A percentile compares a stretch with the other conserved stretches of the same genome.
These are phyloP conservation scores for Picochlorum sp. DNA, from an alignment of 139 green algal genomes.

Conservation along the genomic window DNA sequence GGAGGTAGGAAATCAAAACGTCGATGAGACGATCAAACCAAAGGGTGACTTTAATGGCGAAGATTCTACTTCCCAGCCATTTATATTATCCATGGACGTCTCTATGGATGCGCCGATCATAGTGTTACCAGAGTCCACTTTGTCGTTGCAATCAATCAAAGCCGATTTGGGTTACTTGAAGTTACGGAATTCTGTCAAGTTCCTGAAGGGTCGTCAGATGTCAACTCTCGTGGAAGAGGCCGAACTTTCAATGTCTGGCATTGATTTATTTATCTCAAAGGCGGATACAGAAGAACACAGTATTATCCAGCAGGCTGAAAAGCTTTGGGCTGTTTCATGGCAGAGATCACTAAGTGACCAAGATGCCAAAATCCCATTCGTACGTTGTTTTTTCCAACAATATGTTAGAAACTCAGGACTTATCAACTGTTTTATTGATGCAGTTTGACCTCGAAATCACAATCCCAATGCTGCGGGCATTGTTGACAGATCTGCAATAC, in stretches of 20 bases:
- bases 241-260: conserved; percentile 29
- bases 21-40: background rate
- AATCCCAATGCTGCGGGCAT: conserved; percentile 41
- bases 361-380: too few relatives aligned
- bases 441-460: conserved; percentile 38
- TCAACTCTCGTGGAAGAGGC: conserved; percentile 26
- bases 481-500: conserved; percentile 63
- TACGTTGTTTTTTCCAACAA: too few relatives aligned
- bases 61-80: too few relatives aligned
- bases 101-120: conserved; percentile 62
- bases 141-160: too few relatives aligned
- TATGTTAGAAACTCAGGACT: too few relatives aligned
- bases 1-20: background rate
- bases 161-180: conserved; percentile 63
- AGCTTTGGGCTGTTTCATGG: conserved; percentile 20
- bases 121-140: conserved; percentile 51
- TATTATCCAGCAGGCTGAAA: conserved; percentile 38
- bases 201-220: too few relatives aligned
- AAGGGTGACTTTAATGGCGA: too few relatives aligned
- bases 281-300: conserved; percentile 30
- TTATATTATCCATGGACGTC: conserved; percentile 66
- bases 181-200: conserved; percentile 13
- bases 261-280: conserved; percentile 21
- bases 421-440: too few relatives aligned
- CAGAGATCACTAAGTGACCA: conserved; percentile 8